Percentiles rank a stretch among this genome's conserved stretches.
Conservation (phyloP, 139 green algal species). For the Coccomyxa sp. region DNA sequence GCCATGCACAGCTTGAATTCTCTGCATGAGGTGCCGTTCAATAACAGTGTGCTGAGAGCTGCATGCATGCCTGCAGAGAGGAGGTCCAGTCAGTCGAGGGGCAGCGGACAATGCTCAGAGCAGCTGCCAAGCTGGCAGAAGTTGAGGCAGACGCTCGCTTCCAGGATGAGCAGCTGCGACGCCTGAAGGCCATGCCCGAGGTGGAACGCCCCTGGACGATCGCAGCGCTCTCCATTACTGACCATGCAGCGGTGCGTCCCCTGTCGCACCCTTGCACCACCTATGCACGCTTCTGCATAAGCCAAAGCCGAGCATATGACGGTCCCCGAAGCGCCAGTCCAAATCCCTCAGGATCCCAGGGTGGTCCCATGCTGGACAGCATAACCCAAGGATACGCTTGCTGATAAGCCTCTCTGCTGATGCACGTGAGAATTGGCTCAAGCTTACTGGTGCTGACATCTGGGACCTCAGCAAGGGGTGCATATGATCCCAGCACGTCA, state of each 20-base stretch:
- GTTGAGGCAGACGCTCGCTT: neutral
- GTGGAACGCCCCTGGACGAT: neutral
- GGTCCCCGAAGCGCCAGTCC: no score
- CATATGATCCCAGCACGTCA: no score
- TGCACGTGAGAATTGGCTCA: no score
- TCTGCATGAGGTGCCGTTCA: neutral
- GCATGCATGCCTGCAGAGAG: neutral
- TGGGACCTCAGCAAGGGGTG: no score
- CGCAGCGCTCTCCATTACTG: neutral
- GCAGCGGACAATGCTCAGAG: neutral
- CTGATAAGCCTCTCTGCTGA: no score
- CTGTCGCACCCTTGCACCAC: neutral
- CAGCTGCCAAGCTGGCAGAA: neutral
- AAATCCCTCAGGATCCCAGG: no score
- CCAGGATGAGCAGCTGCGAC: neutral
- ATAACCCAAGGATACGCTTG: no score
- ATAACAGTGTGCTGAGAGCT: neutral
- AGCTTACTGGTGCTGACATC: no score
- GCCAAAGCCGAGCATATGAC: no score
- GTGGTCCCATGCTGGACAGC: no score
- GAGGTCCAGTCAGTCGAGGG: neutral
- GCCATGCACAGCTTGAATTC: neutral
- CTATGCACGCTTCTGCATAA: no score
- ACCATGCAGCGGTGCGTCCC: neutral
- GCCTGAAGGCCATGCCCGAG: neutral